Percentiles rank a stretch among this genome's conserved stretches.
Evolutionary conservation across 2,329 filamentous ascomycete species (phyloP).

Genomic region (Clathrospora elynae): DNA sequence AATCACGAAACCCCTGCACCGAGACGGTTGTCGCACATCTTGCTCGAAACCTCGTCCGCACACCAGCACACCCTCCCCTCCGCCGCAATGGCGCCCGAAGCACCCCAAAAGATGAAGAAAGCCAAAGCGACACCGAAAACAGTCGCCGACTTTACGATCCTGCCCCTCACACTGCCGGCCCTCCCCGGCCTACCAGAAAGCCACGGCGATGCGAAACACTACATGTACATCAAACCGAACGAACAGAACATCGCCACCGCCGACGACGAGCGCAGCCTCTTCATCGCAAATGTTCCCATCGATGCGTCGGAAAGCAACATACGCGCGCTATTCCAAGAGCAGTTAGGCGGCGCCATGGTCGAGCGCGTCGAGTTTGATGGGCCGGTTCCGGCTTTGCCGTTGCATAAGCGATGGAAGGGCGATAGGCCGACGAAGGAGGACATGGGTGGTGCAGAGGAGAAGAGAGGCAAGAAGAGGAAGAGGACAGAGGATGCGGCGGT

Average conservation of each 20-base stretch:
- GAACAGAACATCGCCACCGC: slow-evolving; percentile 68
- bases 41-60: background rate
- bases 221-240: slow-evolving; percentile 85
- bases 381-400: slow-evolving; percentile 45
- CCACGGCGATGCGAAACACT: slow-evolving; percentile 66
- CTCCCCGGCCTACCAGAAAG: slow-evolving; percentile 54
- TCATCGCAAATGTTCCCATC: slow-evolving; percentile 85
- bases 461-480: slow-evolving; percentile 62
- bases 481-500: slow-evolving; percentile 43
- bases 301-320: slow-evolving; percentile 81
- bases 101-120: slow-evolving; percentile 22
- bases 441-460: slow-evolving; percentile 42
- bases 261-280: slow-evolving; percentile 77
- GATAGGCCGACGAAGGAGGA: slow-evolving; percentile 38
- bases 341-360: slow-evolving; percentile 78
- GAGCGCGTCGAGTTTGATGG: slow-evolving; percentile 76
- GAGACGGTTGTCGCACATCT: slow-evolving; percentile 1
- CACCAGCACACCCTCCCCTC: slow-evolving; percentile 2
- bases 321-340: slow-evolving; percentile 72
- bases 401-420: slow-evolving; percentile 54
- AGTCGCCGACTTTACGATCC: slow-evolving; percentile 67
- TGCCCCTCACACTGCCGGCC: slow-evolving; percentile 66
- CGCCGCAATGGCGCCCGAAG: slow-evolving; percentile 25
- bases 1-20: background rate
- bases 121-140: slow-evolving; percentile 29